These are phyloP conservation scores for Leucocoprinus sp. DNA, from an alignment of 768 basidiomycete species.

Conservation along the genomic window DNA sequence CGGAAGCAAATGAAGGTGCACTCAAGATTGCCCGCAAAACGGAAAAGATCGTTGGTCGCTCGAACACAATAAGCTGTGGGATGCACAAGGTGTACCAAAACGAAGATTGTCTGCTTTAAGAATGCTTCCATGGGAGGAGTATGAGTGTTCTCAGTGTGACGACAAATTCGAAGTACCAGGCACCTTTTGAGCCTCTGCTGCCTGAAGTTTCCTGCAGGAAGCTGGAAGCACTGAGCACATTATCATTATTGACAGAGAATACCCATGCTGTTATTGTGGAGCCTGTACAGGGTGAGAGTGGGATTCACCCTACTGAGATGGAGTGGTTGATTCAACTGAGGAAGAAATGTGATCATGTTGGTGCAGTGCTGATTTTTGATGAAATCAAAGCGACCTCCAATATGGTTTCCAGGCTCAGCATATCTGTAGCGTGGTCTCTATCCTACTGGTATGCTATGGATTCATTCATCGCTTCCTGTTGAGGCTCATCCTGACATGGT, in stretches of 20 bases:
- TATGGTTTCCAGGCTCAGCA: neutral
- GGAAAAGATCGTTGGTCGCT: slow-evolving; percentile 74
- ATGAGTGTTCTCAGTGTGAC: slow-evolving; percentile 95
- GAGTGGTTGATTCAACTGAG: slow-evolving; percentile 76
- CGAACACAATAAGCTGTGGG: slow-evolving; percentile 26
- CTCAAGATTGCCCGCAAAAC: slow-evolving; percentile 87
- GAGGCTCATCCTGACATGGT: slow-evolving; percentile 96
- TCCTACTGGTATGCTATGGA: slow-evolving; percentile 84
- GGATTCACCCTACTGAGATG: slow-evolving; percentile 61
- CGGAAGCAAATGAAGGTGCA: slow-evolving; percentile 97
- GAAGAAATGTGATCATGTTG: slow-evolving; percentile 79
- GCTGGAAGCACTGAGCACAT: slow-evolving; percentile 49
- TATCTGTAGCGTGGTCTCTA: slow-evolving; percentile 79
- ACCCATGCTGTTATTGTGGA: slow-evolving; percentile 95
- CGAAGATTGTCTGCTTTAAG: slow-evolving; percentile 81
- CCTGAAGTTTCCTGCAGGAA: slow-evolving; percentile 76
- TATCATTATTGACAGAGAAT: slow-evolving; percentile 63
- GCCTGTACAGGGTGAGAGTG: slow-evolving; percentile 97
- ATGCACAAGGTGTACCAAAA: slow-evolving; percentile 48
- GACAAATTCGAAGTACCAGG: slow-evolving; percentile 88
- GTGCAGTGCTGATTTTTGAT: slow-evolving; percentile 91
- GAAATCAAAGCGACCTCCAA: slow-evolving; percentile 50
- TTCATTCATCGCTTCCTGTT: slow-evolving; percentile 71
- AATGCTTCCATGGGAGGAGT: slow-evolving; percentile 88
- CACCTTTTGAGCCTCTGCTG: slow-evolving; percentile 83